Conservation (phyloP, 2,329 filamentous ascomycete genomes). For the Aphanocladium album region DNA sequence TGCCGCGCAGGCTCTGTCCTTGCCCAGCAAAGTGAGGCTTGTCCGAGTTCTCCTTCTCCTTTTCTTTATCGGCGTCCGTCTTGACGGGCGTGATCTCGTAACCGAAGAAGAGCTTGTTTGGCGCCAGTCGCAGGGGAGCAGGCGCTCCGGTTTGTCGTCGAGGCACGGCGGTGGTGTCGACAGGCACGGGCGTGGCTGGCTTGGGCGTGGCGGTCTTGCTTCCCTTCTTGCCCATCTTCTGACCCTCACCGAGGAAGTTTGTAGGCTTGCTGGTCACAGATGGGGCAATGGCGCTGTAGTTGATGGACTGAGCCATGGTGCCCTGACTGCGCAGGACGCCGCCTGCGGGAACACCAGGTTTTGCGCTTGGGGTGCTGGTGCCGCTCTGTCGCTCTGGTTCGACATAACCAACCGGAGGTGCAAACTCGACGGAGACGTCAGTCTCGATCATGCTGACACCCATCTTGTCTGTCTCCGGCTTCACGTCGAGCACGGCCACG, state of each 20-base stretch:
- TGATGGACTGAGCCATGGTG: conserved; percentile 96
- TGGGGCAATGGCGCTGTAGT: conserved; percentile 86
- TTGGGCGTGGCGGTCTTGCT: conserved; percentile 64
- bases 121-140: conserved; percentile 75
- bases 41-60: conserved; percentile 57
- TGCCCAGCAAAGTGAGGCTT: conserved; percentile 77
- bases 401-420: conserved; percentile 87
- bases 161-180: conserved; percentile 25
- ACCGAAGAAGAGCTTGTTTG: conserved; percentile 93
- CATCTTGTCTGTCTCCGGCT: conserved; percentile 76
- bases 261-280: conserved; percentile 65
- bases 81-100: conserved; percentile 89
- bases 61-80: conserved; percentile 66
- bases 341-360: conserved; percentile 60
- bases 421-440: conserved; percentile 94
- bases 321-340: conserved; percentile 78
- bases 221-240: conserved; percentile 78
- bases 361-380: conserved; percentile 76
- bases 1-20: conserved; percentile 71
- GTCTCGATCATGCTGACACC: conserved; percentile 94
- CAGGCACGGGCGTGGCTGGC: conserved; percentile 62
- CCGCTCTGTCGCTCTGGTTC: conserved; percentile 75
- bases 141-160: conserved; percentile 65
- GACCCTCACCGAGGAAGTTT: conserved; percentile 75
- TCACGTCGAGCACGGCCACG: conserved; percentile 89